Percentiles rank a stretch among this genome's conserved stretches.
Evolutionary conservation across 257 asterid species (phyloP).

Genomic region (Craterostigma plantagineum): DNA sequence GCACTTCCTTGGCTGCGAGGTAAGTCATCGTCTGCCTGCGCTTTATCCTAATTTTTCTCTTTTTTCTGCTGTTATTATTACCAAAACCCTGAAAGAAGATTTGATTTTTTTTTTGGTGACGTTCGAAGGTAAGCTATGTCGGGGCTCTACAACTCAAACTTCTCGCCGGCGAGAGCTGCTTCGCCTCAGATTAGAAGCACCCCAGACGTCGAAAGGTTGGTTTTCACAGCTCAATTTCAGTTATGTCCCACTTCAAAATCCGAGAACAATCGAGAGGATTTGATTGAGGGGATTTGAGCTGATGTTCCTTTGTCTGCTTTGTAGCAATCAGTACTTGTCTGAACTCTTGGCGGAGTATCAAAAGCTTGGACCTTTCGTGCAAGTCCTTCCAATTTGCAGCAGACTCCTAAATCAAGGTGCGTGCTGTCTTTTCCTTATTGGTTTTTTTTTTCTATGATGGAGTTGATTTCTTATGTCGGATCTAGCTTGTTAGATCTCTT

Average conservation of each 20-base stretch:
- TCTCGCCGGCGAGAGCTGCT: constrained; percentile 82
- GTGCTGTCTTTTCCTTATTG: too few relatives aligned
- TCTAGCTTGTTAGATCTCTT: constrained; percentile 13
- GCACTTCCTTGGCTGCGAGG: too few relatives aligned
- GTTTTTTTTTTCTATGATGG: not conserved
- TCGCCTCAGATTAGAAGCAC: constrained; percentile 68
- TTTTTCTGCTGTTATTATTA: too few relatives aligned
- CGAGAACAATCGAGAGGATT: too few relatives aligned
- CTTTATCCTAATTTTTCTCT: too few relatives aligned
- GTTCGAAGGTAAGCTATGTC: constrained; percentile 39
- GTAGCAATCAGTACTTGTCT: constrained; percentile 67
- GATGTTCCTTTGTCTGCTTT: too few relatives aligned
- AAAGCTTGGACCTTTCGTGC: constrained; percentile 90
- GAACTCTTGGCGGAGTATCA: constrained; percentile 96
- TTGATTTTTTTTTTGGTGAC: constrained; percentile 7
- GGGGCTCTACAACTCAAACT: constrained; percentile 57
- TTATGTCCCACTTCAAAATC: not conserved
- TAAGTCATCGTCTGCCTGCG: too few relatives aligned
- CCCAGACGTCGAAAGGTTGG: constrained; percentile 62
- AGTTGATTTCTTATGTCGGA: constrained; percentile 13
- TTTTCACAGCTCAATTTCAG: not conserved
- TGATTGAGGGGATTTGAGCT: too few relatives aligned
- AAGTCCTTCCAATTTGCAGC: constrained; percentile 80
- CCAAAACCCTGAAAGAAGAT: too few relatives aligned
- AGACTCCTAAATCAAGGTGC: constrained; percentile 87